Evolutionary conservation across 2,329 filamentous ascomycete genomes (phyloP), one percentile per base, ranked within the genome.

Genomic region (Trichoderma breve): DNA sequence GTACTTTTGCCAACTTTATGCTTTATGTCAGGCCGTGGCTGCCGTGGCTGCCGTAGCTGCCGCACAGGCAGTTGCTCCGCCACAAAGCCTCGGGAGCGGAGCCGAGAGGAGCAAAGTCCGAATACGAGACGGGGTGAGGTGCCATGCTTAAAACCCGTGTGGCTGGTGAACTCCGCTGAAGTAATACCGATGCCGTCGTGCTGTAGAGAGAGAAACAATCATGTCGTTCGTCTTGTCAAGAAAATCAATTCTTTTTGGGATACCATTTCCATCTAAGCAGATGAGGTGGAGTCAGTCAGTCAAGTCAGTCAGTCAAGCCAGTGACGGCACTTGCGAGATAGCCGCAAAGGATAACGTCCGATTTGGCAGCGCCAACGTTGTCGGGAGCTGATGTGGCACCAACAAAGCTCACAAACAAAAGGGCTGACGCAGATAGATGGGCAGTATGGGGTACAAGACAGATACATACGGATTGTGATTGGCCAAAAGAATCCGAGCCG

Each of bases 51-150:
- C 68, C 68, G 68, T 70, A 70, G 66, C 66, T 69, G 66, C 66
- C 66, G 66, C 66, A 61, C 66, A 69, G 66, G 57, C 57, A 51
- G 47, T 34, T 70, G 57, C 68, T 71, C 58, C 68, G 68, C 68
- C 68, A 71, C 68, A 63, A 18, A 39, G 18, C 30, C 39, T 70
- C 67, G 67, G 67, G 28, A 70, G 55, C 55, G 55, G 67, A 70
- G 67, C 67, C 39, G 68, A 64, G 34, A 71, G 60, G 58, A 15
- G 53, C 65, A 43, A 60, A 60, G 63, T 69, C 65, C 68, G 68
- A 64, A 70, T 70, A 64, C 68, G 60, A 64, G 67, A 34, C 43
- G 63, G 63, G 63, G 30, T 32, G 63, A 36, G 47, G 30, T 26
- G 57, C 32, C 57, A 21, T 62, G 32, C 21, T 26, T 34, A 60